These are phyloP conservation scores for Dendrocalamus sinicus DNA, from an alignment of 176 grass and related monocot genomes.

Conservation along the genomic window DNA sequence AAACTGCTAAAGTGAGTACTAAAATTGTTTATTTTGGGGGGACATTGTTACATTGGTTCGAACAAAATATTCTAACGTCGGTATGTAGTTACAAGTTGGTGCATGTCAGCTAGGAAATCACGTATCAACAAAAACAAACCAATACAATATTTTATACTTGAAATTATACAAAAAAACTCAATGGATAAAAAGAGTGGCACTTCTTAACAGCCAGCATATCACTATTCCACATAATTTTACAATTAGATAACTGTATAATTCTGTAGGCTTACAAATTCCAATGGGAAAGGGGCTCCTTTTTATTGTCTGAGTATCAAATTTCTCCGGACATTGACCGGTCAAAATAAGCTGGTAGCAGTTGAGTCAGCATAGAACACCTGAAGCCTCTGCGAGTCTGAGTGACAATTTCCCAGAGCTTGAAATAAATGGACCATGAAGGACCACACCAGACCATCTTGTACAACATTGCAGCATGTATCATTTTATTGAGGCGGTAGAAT, in stretches of 20 bases:
- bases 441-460: not conserved
- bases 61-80: not conserved
- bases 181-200: not conserved
- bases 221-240: not conserved
- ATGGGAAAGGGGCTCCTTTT: not conserved
- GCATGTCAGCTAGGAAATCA: not conserved
- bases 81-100: not conserved
- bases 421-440: not conserved
- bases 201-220: not conserved
- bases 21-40: not conserved
- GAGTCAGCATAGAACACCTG: not conserved
- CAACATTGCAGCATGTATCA: not conserved
- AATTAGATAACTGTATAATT: not conserved
- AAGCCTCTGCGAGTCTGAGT: not conserved
- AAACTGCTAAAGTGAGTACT: not conserved
- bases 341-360: not conserved
- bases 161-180: not conserved
- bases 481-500: no score
- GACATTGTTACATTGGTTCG: not conserved
- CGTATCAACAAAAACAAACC: not conserved
- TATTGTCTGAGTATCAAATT: not conserved
- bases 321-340: not conserved
- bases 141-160: not conserved
- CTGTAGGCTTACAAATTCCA: not conserved
- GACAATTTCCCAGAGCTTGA: not conserved